Evolutionary conservation across 2,329 filamentous ascomycete genomes (phyloP).

Genomic region (Aspergillus spinulosporus): DNA sequence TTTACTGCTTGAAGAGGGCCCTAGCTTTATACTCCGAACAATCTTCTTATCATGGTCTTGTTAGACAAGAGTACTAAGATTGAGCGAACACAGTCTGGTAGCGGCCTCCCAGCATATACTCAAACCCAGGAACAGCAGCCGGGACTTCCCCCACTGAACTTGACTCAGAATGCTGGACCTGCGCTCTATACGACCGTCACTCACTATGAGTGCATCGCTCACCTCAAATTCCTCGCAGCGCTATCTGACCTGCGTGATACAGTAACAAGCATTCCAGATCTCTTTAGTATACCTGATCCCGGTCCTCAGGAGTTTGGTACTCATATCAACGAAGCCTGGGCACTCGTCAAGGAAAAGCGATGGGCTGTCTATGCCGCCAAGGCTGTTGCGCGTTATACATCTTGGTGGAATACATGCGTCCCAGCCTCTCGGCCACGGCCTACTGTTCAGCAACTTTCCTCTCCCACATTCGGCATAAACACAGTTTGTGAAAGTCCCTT

Average conservation of each 20-base stretch:
- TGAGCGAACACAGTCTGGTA: conserved; percentile 2
- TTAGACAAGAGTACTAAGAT: not conserved
- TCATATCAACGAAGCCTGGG: conserved; percentile 44
- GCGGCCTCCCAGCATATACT: conserved; percentile 31
- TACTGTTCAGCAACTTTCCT: conserved; percentile 21
- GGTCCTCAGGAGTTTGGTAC: conserved; percentile 40
- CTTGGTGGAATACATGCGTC: conserved; percentile 59
- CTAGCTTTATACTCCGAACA: not conserved
- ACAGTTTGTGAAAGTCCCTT: conserved; percentile 25
- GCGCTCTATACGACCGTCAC: conserved; percentile 30
- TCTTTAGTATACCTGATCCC: conserved; percentile 64
- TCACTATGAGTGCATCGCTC: conserved; percentile 64
- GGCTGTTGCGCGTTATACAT: conserved; percentile 67
- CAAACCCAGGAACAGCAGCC: conserved; percentile 16
- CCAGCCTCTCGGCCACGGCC: conserved; percentile 15
- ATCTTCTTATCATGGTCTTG: conserved; percentile 8
- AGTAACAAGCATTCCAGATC: conserved; percentile 64
- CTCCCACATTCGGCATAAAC: conserved; percentile 36
- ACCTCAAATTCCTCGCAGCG: conserved; percentile 70
- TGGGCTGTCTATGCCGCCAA: conserved; percentile 70
- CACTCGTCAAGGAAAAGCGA: conserved; percentile 66
- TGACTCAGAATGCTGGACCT: conserved; percentile 18
- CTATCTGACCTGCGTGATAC: conserved; percentile 68
- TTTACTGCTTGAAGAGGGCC: not conserved
- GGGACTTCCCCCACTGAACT: conserved; percentile 29